Percentiles rank a stretch among this genome's conserved stretches.
Conservation (phyloP, 768 basidiomycete species). For the Boletus barrowsii region DNA sequence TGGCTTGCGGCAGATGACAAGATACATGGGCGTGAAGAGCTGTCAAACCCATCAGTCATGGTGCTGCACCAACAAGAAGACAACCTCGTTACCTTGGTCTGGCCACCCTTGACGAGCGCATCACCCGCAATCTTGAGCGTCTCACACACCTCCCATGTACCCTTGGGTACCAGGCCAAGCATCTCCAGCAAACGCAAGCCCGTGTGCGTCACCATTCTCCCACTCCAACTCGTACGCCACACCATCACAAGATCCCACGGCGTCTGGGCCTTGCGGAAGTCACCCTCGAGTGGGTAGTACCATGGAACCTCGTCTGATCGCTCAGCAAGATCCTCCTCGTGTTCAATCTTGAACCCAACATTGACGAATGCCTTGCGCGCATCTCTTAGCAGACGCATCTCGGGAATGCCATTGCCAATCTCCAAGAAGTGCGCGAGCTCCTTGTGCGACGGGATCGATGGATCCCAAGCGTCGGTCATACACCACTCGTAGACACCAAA, state of each 20-base stretch:
- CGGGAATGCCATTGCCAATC: conserved; percentile 94
- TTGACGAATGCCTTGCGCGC: conserved; percentile 74
- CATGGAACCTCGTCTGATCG: conserved; percentile 76
- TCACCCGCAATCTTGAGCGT: conserved; percentile 79
- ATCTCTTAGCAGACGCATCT: conserved; percentile 78
- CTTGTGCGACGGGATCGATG: conserved; percentile 82
- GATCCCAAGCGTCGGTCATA: conserved; percentile 96
- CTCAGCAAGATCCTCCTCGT: conserved; percentile 93
- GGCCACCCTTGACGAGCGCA: conserved; percentile 79
- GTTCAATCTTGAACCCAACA: conserved; percentile 85
- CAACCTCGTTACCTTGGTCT: conserved; percentile 58
- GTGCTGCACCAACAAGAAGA: not conserved
- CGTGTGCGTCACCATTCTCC: conserved; percentile 80
- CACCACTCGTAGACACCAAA: conserved; percentile 99
- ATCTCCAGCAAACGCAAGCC: conserved; percentile 74
- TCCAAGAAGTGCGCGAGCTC: conserved; percentile 88
- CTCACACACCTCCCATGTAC: conserved; percentile 88
- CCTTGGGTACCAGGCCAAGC: conserved; percentile 82
- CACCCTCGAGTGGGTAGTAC: conserved; percentile 98
- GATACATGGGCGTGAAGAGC: conserved; percentile 89
- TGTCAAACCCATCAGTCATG: conserved; percentile 26
- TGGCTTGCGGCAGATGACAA: conserved; percentile 62
- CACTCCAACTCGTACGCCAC: conserved; percentile 88
- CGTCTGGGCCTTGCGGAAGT: conserved; percentile 90
- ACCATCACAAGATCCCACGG: conserved; percentile 87